Percentiles rank a stretch among this genome's conserved stretches.
Conservation (phyloP, 2,329 filamentous ascomycete species). For the Microcera coccophila region DNA sequence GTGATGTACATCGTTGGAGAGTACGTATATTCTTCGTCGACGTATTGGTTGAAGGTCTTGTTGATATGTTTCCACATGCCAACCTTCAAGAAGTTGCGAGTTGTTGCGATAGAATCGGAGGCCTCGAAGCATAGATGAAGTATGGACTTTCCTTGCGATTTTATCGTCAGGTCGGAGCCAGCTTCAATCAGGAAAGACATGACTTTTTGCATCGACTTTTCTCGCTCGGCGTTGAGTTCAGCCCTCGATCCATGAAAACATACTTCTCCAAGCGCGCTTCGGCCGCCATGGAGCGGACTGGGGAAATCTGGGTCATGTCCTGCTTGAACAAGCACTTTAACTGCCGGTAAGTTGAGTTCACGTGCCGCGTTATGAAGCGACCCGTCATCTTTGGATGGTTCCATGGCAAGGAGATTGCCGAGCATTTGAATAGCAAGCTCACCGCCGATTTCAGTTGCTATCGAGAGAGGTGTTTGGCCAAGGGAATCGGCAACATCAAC, state of each 20-base stretch:
- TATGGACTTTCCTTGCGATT: slow-evolving; percentile 54
- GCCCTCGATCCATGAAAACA: slow-evolving; percentile 52
- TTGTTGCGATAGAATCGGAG: slow-evolving; percentile 50
- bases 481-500: slow-evolving; percentile 54
- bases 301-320: slow-evolving; percentile 64
- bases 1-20: slow-evolving; percentile 62
- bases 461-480: slow-evolving; percentile 56
- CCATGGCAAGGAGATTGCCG: slow-evolving; percentile 51
- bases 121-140: slow-evolving; percentile 59
- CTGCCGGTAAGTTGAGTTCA: slow-evolving; percentile 53
- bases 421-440: slow-evolving; percentile 52
- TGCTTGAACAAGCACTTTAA: slow-evolving; percentile 54
- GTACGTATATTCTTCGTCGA: slow-evolving; percentile 52
- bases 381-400: slow-evolving; percentile 59
- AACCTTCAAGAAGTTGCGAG: slow-evolving; percentile 56
- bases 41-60: slow-evolving; percentile 54
- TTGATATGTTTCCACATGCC: slow-evolving; percentile 64
- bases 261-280: slow-evolving; percentile 61
- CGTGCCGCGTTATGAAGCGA: slow-evolving; percentile 63
- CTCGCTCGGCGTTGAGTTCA: slow-evolving; percentile 42
- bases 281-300: slow-evolving; percentile 57
- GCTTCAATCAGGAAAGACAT: slow-evolving; percentile 54
- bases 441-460: slow-evolving; percentile 54
- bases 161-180: slow-evolving; percentile 54
- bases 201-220: slow-evolving; percentile 54